These are phyloP conservation scores for Nissolia schottii DNA, from an alignment of 306 rosid genomes.

Conservation along the genomic window DNA sequence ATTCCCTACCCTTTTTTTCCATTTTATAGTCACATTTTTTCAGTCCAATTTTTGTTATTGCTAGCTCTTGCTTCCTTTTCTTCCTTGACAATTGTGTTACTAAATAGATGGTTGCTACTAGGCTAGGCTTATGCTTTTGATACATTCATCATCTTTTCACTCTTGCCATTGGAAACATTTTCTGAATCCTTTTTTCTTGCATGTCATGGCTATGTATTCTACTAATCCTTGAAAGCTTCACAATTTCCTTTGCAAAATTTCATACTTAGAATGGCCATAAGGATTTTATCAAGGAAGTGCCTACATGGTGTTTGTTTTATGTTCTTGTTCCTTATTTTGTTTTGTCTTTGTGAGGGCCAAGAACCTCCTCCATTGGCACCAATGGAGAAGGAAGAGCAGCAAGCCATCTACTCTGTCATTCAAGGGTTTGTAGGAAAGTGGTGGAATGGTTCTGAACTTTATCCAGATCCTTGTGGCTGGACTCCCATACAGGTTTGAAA, in stretches of 20 bases:
- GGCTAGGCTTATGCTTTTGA: constrained; percentile 2
- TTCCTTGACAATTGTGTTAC: background rate
- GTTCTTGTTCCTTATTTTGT: background rate
- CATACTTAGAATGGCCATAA: constrained; percentile 8
- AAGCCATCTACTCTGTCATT: constrained; percentile 39
- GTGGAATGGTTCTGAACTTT: constrained; percentile 63
- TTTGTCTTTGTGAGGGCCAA: constrained; percentile 13
- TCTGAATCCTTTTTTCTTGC: constrained; percentile 1
- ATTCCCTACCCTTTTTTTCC: background rate
- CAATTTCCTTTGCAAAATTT: background rate
- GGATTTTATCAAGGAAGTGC: background rate
- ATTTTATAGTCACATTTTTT: constrained; percentile 6
- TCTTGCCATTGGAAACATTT: background rate
- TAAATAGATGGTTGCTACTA: background rate
- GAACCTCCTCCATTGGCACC: constrained; percentile 25
- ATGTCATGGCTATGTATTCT: background rate
- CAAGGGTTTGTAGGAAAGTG: constrained; percentile 48
- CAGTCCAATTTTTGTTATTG: background rate
- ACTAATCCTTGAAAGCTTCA: constrained; percentile 14
- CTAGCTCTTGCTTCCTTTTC: background rate
- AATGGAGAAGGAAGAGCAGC: constrained; percentile 43
- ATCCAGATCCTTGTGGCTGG: constrained; percentile 70
- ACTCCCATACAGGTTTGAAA: constrained; percentile 51
- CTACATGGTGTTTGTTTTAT: constrained; percentile 4
- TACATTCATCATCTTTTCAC: background rate